Base-by-base conservation (phyloP, 352 stramenopile species). In the Phytophthora sojae region DNA sequence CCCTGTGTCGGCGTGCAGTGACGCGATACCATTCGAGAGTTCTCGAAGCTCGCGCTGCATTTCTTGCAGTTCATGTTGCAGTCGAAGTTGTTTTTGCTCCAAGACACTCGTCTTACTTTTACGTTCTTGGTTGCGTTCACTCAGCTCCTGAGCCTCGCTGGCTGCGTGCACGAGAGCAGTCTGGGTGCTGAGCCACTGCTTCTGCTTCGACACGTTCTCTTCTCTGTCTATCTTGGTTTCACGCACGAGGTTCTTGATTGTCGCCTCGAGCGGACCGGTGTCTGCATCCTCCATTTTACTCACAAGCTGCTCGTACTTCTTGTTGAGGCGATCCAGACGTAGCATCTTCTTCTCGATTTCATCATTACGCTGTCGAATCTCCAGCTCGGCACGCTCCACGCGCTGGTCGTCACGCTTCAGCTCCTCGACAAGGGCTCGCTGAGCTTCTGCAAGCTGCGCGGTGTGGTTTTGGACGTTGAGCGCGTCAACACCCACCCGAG, bases 281-380 rank as follows among this genome's bases (percentile, higher is more conserved):
- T 96, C 90, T 52, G 97, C 92, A 69, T 97, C 91, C 29, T 97
- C 92, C 62, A 96, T 83, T 63, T 94, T 93, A 39, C 90, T 90
- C 42, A 96, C 62, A 47, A 98, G 85, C 69, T 96, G 90, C 67
- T 98, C 94, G 66, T 98, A 98, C 71, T 98, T 98, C 32, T 96
- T 91, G 81, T 99, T 99, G 7, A 99, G 81, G 3, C 91, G 82
- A 69, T 98, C 95, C 7, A 99, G 79, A 0, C 90, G 85, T 60
- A 96, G 86, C 81, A 98, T 97, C 65, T 99, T 98, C 78, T 99
- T 99, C 63, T 99, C 97, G 21, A 99, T 98, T 65, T 98, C 93
- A 76, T 99, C 94, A 63, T 98, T 97, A 14, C 92, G 85, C 77
- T 98, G 96, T 7, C 92, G 90, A 58, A 98, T 97, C 73, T 99